Percentiles rank a stretch among this genome's conserved stretches.
These are phyloP conservation scores for Kodamaea neixiangensis DNA, from an alignment of 805 yeast species.

Conservation along the genomic window DNA sequence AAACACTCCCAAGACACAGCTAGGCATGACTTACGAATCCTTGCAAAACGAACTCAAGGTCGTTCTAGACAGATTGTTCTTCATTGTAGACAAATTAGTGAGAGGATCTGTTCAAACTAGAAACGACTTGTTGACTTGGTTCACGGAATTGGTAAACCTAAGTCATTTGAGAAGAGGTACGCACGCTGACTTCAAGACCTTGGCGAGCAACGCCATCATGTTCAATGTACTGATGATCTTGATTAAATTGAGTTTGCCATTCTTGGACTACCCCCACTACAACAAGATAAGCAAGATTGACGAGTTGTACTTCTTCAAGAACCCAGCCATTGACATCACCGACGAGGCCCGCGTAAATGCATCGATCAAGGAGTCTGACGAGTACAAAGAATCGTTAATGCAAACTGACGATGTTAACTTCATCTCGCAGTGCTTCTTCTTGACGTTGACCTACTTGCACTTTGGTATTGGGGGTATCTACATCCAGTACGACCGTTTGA, in stretches of 20 bases:
- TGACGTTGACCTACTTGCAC: constrained; percentile 76
- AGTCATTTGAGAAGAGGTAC: constrained; percentile 88
- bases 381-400: constrained; percentile 34
- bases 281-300: constrained; percentile 78
- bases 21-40: constrained; percentile 55
- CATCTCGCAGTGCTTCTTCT: constrained; percentile 86
- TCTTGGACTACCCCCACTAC: constrained; percentile 61
- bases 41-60: constrained; percentile 64
- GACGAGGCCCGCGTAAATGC: constrained; percentile 87
- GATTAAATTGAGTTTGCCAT: constrained; percentile 78
- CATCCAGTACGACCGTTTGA: constrained; percentile 55
- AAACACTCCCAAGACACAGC: constrained; percentile 35
- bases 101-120: constrained; percentile 73
- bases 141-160: constrained; percentile 71
- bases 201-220: constrained; percentile 82
- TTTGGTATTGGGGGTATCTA: constrained; percentile 85
- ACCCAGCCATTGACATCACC: constrained; percentile 57
- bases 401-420: constrained; percentile 55
- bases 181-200: constrained; percentile 65
- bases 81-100: constrained; percentile 69
- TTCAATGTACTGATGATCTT: constrained; percentile 69
- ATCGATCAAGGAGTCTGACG: constrained; percentile 68
- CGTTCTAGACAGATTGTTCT: constrained; percentile 62
- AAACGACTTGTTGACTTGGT: constrained; percentile 60
- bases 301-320: constrained; percentile 58